Evolutionary conservation across 306 rosid species (phyloP).

Genomic region (Cicer judaicum): DNA sequence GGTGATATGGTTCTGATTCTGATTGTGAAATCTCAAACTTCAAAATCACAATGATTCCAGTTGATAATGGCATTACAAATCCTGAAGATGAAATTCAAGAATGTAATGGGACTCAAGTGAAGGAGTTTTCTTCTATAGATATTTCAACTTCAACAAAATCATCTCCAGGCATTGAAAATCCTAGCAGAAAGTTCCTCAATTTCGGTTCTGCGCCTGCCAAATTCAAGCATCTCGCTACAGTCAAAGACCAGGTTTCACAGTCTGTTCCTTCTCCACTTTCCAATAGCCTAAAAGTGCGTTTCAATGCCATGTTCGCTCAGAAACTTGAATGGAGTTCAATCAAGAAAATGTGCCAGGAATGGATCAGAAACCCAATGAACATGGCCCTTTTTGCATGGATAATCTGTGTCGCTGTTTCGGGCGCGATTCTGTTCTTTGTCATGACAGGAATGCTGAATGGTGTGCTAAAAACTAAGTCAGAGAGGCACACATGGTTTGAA

Average conservation of each 20-base stretch:
- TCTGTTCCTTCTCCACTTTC: constrained; percentile 60
- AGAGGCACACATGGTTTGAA: constrained; percentile 85
- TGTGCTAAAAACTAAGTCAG: constrained; percentile 67
- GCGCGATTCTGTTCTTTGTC: constrained; percentile 86
- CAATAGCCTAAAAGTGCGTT: constrained; percentile 56
- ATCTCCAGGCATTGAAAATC: constrained; percentile 43
- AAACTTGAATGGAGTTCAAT: constrained; percentile 76
- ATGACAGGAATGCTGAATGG: constrained; percentile 91
- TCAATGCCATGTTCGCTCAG: constrained; percentile 54
- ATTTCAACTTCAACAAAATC: constrained; percentile 52
- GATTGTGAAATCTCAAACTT: constrained; percentile 36
- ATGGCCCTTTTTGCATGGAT: constrained; percentile 89
- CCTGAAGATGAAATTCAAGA: constrained; percentile 61
- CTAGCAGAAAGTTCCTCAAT: constrained; percentile 56
- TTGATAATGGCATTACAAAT: constrained; percentile 54
- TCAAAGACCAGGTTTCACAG: constrained; percentile 70
- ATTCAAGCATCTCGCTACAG: constrained; percentile 62
- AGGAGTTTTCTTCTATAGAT: constrained; percentile 52
- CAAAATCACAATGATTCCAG: constrained; percentile 56
- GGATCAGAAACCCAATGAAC: constrained; percentile 84
- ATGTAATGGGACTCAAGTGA: constrained; percentile 50
- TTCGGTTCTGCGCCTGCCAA: constrained; percentile 79
- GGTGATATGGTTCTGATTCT: constrained; percentile 36
- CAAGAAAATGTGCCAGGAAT: constrained; percentile 59
- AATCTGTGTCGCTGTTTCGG: constrained; percentile 76